phyloP scores from a whole-genome alignment of 441 rosid species.

The Adansonia grandidieri region DNA sequence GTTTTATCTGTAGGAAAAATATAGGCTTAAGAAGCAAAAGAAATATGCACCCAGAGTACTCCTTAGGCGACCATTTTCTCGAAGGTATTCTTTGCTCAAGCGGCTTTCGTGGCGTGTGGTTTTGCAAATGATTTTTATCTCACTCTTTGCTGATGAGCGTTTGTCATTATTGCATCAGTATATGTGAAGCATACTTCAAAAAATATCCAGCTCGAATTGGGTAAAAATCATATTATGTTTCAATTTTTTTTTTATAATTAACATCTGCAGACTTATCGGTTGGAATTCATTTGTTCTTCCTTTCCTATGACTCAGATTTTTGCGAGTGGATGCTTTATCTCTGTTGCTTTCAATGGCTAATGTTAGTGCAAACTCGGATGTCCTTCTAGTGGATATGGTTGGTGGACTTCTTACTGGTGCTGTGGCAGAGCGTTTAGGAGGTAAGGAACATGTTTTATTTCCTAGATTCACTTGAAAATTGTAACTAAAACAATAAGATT shows the following conservation, averaged over 20 bases:
- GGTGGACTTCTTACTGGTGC: slow-evolving; percentile 95
- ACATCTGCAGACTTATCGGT: not conserved
- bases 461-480: not conserved
- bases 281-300: slow-evolving; percentile 6
- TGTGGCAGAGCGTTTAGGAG: slow-evolving; percentile 91
- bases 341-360: slow-evolving; percentile 87
- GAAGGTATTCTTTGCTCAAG: slow-evolving; percentile 48
- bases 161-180: slow-evolving; percentile 47
- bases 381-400: slow-evolving; percentile 84
- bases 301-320: slow-evolving; percentile 52
- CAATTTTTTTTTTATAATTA: not conserved
- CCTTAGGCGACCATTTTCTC: slow-evolving; percentile 73
- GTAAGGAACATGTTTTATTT: slow-evolving; percentile 37
- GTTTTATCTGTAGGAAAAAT: slow-evolving; percentile 67
- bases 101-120: not conserved
- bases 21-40: slow-evolving; percentile 84
- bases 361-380: slow-evolving; percentile 67
- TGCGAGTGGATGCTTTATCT: slow-evolving; percentile 79
- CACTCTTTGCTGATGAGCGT: slow-evolving; percentile 18
- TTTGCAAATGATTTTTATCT: not conserved
- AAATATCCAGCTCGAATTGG: slow-evolving; percentile 84
- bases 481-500: slow-evolving; percentile 3
- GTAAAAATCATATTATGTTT: slow-evolving; percentile 40
- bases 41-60: slow-evolving; percentile 90
- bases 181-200: slow-evolving; percentile 93